phyloP scores from a whole-genome alignment of 1,139 yeast genomes.

The Nematodospora anomalae region DNA sequence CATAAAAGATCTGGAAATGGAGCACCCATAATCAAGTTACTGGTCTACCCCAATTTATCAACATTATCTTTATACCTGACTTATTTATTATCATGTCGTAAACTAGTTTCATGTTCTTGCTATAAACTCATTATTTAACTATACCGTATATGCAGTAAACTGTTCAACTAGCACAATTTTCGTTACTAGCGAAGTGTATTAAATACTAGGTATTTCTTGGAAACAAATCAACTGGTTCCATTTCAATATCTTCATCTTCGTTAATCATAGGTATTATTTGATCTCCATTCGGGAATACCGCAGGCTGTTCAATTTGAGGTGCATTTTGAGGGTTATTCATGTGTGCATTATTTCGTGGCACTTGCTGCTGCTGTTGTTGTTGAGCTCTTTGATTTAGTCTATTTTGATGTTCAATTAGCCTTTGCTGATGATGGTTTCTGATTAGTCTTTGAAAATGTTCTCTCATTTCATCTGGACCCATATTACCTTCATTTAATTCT shows the following conservation, averaged over 20 bases:
- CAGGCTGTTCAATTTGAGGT: slow-evolving; percentile 45
- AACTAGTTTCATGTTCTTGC: no score
- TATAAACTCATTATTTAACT: no score
- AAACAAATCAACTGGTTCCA: slow-evolving; percentile 28
- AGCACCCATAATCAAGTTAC: no score
- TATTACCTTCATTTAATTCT: slow-evolving; percentile 33
- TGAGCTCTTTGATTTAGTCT: slow-evolving; percentile 13
- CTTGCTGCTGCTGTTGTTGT: slow-evolving; percentile 10
- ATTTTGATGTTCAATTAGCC: slow-evolving; percentile 19
- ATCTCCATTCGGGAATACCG: slow-evolving; percentile 38
- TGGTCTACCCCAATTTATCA: no score
- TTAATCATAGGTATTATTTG: slow-evolving; percentile 24
- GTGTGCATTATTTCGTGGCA: slow-evolving; percentile 5
- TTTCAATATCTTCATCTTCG: slow-evolving; percentile 36
- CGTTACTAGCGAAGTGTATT: no score
- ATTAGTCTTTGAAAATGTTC: slow-evolving; percentile 39
- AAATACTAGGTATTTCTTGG: slow-evolving; percentile 23
- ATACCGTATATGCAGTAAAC: no score
- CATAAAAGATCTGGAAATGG: no score
- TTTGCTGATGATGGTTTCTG: slow-evolving; percentile 30
- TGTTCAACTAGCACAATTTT: no score
- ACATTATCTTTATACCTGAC: no score
- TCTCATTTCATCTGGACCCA: slow-evolving; percentile 40
- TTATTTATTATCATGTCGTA: no score
- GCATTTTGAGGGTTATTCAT: slow-evolving; percentile 28